Evolutionary conservation across 2,329 filamentous ascomycete species (phyloP), one percentile per base, ranked within the genome.

Genomic region (Penicillium sp.): DNA sequence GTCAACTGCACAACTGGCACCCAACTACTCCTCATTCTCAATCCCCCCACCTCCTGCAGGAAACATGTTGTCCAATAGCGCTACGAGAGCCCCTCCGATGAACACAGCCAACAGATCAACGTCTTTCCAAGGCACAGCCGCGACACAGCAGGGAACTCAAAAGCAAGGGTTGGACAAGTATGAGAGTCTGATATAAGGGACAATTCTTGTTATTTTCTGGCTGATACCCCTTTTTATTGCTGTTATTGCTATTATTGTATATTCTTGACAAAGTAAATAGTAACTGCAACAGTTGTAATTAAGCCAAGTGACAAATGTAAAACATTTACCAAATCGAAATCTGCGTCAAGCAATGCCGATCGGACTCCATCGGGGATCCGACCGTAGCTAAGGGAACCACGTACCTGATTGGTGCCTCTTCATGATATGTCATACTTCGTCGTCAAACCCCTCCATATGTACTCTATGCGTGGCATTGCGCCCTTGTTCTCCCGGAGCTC

Each of bases 101-200:
- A 58, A 57, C 50, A 59, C 53, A 43, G 60, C 52, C 29, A 51
- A 53, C 16, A 53, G 64, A 19, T 56, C 64, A 10, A 59, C 59
- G 33, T 61, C 70, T 43, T 70, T 72, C 41, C 61, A 58, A 36
- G 65, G 61, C 31, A 65, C 65, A 25, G 65, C 64, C 52, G 55
- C 54, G 16, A 53, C 61, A n/a, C 59, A 66, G 19, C 59, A 63
- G 41, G 57, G 58, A 31, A 62, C 68, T 52, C 73, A 65, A 59
- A 75, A 70, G 60, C 69, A 70, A 54, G 82, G 81, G 2, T 66
- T 84, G 57, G 82, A 84, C 69, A 82, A 81, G 59, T 84, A 80
- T 66, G 80, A 84, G 63, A 84, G 82, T 69, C 74, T 85, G 60
- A 66, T 84, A 58, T 85, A 46, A 29, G 19, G 33, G 29, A 39